Percentiles rank a stretch among this genome's conserved stretches.
phyloP scores from a whole-genome alignment of 148 eudicot genomes.

The Camellia granthamiana region DNA sequence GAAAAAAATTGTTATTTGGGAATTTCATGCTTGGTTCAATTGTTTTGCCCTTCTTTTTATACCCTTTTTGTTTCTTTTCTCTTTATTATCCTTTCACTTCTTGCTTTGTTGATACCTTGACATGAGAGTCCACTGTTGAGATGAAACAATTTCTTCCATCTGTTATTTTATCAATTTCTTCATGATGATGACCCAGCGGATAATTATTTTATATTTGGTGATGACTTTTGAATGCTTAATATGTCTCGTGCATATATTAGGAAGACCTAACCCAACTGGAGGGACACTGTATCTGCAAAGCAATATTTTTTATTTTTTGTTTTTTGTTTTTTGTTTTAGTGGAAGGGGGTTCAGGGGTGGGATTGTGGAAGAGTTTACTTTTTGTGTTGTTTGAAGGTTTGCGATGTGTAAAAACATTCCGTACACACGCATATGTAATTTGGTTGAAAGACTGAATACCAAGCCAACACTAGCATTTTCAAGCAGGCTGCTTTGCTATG shows the following conservation, averaged over 20 bases:
- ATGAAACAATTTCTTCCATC: not conserved
- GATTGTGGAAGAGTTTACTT: not conserved
- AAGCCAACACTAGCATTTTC: too few species aligned
- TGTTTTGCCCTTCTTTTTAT: not conserved
- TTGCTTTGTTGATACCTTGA: not conserved
- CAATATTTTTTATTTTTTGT: not conserved
- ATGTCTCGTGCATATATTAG: not conserved
- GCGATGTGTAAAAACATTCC: not conserved
- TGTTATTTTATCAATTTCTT: not conserved
- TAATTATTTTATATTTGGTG: not conserved
- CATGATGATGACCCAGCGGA: not conserved
- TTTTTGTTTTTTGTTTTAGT: not conserved
- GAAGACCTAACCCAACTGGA: not conserved
- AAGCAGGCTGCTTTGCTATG: too few species aligned
- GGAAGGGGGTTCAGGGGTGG: not conserved
- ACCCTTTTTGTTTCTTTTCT: not conserved
- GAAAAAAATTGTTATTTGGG: not conserved
- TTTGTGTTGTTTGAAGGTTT: not conserved
- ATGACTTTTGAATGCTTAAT: not conserved
- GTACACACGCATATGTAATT: not conserved
- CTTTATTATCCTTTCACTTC: not conserved
- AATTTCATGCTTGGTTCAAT: not conserved
- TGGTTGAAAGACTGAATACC: too few species aligned
- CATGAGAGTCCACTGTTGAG: not conserved
- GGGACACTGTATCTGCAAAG: not conserved